Base-by-base conservation (phyloP, 2,329 filamentous ascomycete species). In the Paraphoma sp. region DNA sequence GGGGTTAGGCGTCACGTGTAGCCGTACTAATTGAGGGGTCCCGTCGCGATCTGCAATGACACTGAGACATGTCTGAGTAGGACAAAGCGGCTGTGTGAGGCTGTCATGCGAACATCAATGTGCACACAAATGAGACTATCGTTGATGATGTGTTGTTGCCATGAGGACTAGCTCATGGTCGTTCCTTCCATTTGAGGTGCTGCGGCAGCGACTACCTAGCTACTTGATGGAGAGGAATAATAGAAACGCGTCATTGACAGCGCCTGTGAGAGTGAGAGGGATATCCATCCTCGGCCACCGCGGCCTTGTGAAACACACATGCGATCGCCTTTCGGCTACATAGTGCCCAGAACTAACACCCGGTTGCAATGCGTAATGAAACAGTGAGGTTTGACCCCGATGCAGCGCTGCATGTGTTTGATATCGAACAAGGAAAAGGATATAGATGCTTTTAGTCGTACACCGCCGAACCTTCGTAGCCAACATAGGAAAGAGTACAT, bases 381-480 rank as follows among this genome's bases (percentile, higher is more conserved):
- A 59, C 53, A 60, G 33, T 56, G 49, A 57, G 31, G 44, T 23
- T 45, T 36, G 38, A 36, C 44, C 53, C 6, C 38, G 40, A 51
- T 58, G 38, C 46, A 40, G 44, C 38, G 38, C 50, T 33, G 31
- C 45, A 38, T 29, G 46, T 47, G 38, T 43, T 38, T 38, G 41
- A 51, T 52, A 36, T 46, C 55, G 59, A 53, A 56, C 42, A 65
- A 36, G 46, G 48, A 54, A 62, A 40, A 55, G 59, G 56, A 67
- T 65, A 69, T 59, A 60, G 59, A 65, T 71, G 61, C 69, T 71
- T 71, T 71, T 71, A 63, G 62, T 70, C 61, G 60, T 71, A 70
- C 69, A 71, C 63, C 59, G 62, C 59, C 59, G 49, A 54, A 60
- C 60, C 43, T 54, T 54, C 43, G 52, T 57, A 53, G 59, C 51